These are phyloP conservation scores for Epichloe gansuensis DNA, from an alignment of 2,329 filamentous ascomycete genomes.

Conservation along the genomic window DNA sequence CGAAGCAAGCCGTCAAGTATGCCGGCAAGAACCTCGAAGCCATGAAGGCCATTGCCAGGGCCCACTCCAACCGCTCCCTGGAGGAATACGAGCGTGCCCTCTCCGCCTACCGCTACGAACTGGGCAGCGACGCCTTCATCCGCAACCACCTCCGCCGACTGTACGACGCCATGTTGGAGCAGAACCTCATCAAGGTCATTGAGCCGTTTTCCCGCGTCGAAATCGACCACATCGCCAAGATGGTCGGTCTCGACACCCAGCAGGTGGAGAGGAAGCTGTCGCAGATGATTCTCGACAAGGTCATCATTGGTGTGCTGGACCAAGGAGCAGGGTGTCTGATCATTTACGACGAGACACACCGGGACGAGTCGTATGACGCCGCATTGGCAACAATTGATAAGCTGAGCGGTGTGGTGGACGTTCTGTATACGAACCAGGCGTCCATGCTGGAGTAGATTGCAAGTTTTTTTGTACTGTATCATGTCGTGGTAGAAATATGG, in stretches of 20 bases:
- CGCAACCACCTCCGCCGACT: constrained; percentile 89
- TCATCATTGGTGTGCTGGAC: constrained; percentile 93
- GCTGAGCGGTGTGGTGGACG: constrained; percentile 92
- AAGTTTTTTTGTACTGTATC: constrained; percentile 13
- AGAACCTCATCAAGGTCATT: constrained; percentile 99
- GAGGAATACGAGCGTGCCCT: constrained; percentile 95
- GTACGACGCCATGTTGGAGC: constrained; percentile 97
- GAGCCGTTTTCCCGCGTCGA: constrained; percentile 97
- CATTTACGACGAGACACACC: constrained; percentile 88
- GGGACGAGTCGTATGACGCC: constrained; percentile 87
- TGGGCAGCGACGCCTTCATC: constrained; percentile 90
- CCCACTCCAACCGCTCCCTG: constrained; percentile 86
- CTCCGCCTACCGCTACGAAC: constrained; percentile 79
- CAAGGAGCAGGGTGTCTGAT: constrained; percentile 96
- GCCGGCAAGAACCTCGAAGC: constrained; percentile 91
- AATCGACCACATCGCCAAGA: constrained; percentile 91
- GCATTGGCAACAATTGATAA: constrained; percentile 93
- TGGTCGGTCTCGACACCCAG: constrained; percentile 90
- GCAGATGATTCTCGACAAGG: constrained; percentile 99
- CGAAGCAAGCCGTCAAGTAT: constrained; percentile 94
- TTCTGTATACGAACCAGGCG: constrained; percentile 94
- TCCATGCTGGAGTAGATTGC: constrained; percentile 71
- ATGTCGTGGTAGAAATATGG: constrained; percentile 18
- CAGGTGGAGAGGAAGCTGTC: constrained; percentile 97
- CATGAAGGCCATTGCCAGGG: constrained; percentile 96